Percentiles rank a stretch among this genome's conserved stretches.
Evolutionary conservation across 1,284 basidiomycete genomes (phyloP).

Genomic region (Entoloma clypeatum): DNA sequence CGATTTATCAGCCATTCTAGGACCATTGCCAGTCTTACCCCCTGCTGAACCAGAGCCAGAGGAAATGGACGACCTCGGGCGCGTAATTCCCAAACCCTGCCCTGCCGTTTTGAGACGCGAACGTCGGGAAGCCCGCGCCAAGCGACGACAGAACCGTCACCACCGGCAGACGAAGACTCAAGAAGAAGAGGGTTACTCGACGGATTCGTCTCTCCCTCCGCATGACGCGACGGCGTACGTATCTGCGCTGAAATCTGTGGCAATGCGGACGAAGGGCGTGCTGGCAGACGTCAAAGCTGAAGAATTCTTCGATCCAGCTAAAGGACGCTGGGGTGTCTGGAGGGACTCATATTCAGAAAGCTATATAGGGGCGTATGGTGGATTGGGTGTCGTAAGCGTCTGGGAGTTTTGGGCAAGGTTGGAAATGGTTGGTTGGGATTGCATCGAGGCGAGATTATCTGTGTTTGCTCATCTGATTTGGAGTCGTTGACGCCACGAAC

Average conservation of each 20-base stretch:
- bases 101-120: conserved; percentile 45
- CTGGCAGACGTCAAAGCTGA: conserved; percentile 84
- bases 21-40: conserved; percentile 38
- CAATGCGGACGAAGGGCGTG: conserved; percentile 48
- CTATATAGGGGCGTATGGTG: conserved; percentile 87
- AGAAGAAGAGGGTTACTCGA: conserved; percentile 82
- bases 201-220: conserved; percentile 69
- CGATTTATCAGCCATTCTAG: conserved; percentile 76
- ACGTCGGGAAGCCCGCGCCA: conserved; percentile 51
- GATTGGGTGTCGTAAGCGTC: conserved; percentile 82
- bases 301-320: conserved; percentile 81
- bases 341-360: conserved; percentile 73
- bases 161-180: conserved; percentile 27
- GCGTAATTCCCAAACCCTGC: conserved; percentile 44
- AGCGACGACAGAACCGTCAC: conserved; percentile 44
- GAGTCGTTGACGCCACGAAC: conserved; percentile 13
- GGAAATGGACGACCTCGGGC: conserved; percentile 65
- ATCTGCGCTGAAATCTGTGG: conserved; percentile 57
- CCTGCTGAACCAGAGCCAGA: conserved; percentile 32
- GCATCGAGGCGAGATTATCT: conserved; percentile 61
- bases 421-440: conserved; percentile 87
- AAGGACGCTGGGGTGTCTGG: conserved; percentile 84
- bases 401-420: conserved; percentile 96
- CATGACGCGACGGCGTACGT: conserved; percentile 70
- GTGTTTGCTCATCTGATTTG: conserved; percentile 2